phyloP scores from a whole-genome alignment of 225 moss, liverwort and hornwort genomes.

The Sphagnum contortum region DNA sequence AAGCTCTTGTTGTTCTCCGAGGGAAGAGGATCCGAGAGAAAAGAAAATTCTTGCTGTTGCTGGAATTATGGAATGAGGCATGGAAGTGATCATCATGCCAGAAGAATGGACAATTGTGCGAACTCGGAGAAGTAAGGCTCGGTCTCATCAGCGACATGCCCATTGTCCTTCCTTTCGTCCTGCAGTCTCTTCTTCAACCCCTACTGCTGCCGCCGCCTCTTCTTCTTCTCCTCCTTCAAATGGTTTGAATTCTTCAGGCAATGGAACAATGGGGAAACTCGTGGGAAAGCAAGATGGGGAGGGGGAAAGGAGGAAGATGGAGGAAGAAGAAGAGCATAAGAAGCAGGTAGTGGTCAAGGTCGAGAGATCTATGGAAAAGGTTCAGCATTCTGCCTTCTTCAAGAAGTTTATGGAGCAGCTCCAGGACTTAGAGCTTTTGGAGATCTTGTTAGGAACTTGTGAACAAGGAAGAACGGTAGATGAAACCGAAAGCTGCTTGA shows the following conservation, averaged over 20 bases:
- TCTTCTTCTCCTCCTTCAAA: too few relatives aligned
- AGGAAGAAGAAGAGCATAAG: slow-evolving; percentile 25
- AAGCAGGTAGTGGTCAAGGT: slow-evolving; percentile 32
- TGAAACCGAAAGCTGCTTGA: too few relatives aligned
- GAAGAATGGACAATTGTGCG: slow-evolving; percentile 32
- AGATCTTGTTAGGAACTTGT: slow-evolving; percentile 27
- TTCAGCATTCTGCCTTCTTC: slow-evolving; percentile 61
- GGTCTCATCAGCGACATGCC: not conserved
- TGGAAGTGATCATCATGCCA: too few relatives aligned
- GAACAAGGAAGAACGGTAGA: not conserved
- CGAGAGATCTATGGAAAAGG: slow-evolving; percentile 44
- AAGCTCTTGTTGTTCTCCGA: too few relatives aligned
- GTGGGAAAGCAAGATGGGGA: too few relatives aligned
- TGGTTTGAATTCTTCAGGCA: too few relatives aligned
- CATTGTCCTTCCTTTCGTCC: not conserved
- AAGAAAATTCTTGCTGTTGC: too few relatives aligned
- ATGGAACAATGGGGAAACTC: too few relatives aligned
- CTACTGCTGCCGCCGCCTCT: too few relatives aligned
- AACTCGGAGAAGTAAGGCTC: slow-evolving; percentile 28
- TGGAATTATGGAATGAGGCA: too few relatives aligned
- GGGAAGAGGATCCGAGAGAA: too few relatives aligned
- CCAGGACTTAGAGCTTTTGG: slow-evolving; percentile 44
- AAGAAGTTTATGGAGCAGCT: slow-evolving; percentile 56
- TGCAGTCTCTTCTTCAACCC: not conserved
- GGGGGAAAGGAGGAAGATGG: too few relatives aligned